A percentile compares a stretch with the other conserved stretches of the same genome.
Evolutionary conservation across 345 rosid genomes (phyloP).

Genomic region (Mallotus nudiflorus): DNA sequence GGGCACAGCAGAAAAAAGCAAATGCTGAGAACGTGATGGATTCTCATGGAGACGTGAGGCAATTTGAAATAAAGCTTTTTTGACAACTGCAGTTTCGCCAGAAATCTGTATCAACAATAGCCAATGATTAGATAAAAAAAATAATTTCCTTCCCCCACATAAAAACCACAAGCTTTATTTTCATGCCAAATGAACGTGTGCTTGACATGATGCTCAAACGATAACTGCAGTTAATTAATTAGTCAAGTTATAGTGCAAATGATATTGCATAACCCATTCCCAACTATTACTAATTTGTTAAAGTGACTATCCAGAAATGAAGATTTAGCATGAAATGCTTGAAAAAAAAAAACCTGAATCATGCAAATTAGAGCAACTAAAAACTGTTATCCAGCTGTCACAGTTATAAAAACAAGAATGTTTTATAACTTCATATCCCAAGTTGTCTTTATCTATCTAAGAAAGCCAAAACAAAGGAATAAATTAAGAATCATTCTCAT

Average conservation of each 20-base stretch:
- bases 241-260: background rate
- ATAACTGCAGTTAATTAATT: background rate
- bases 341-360: background rate
- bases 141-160: background rate
- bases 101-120: constrained; percentile 54
- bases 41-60: constrained; percentile 85
- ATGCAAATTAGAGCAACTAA: background rate
- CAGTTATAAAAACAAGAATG: background rate
- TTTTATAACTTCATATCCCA: background rate
- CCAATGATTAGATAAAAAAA: constrained; percentile 1
- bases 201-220: background rate
- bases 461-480: background rate
- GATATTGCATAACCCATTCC: background rate
- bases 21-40: constrained; percentile 85
- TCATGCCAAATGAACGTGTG: constrained; percentile 2
- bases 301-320: background rate
- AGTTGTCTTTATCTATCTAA: background rate
- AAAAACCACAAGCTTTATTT: background rate
- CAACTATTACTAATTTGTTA: background rate
- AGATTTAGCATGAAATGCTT: background rate
- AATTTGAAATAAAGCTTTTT: constrained; percentile 77
- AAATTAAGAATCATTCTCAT: background rate
- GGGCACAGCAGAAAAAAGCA: constrained; percentile 66
- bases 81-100: constrained; percentile 79
- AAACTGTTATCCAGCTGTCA: background rate